Conservation (phyloP, 2,329 filamentous ascomycete species). For the Cercospora berteroae region DNA sequence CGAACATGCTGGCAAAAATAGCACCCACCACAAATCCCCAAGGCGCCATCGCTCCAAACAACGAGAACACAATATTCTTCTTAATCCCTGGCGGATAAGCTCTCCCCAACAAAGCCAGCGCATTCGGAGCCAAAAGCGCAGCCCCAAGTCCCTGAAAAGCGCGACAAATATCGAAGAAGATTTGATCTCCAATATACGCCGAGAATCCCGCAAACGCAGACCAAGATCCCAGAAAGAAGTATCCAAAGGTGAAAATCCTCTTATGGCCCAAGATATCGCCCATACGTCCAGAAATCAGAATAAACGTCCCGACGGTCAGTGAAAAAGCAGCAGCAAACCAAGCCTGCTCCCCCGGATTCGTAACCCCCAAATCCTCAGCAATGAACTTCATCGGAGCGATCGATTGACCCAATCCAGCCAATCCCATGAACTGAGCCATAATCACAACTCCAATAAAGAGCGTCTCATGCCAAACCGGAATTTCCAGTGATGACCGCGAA, state of each 20-base stretch:
- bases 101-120: conserved; percentile 39
- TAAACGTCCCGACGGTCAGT: conserved; percentile 47
- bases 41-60: conserved; percentile 41
- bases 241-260: conserved; percentile 43
- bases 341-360: conserved; percentile 43
- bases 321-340: conserved; percentile 47
- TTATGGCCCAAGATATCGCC: conserved; percentile 47
- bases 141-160: conserved; percentile 44
- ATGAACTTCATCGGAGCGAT: conserved; percentile 48
- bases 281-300: conserved; percentile 45
- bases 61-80: conserved; percentile 42
- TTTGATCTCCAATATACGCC: conserved; percentile 32
- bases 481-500: conserved; percentile 10
- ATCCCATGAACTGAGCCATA: conserved; percentile 33
- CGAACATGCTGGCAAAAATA: conserved; percentile 38
- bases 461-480: conserved; percentile 28
- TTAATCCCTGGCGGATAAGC: conserved; percentile 38
- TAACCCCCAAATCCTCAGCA: conserved; percentile 42
- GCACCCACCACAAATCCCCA: conserved; percentile 39
- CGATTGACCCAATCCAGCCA: conserved; percentile 31
- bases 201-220: conserved; percentile 42
- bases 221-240: conserved; percentile 43
- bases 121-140: conserved; percentile 41
- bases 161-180: conserved; percentile 41
- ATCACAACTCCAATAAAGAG: conserved; percentile 30